Evolutionary conservation across 169 alveolate genomes (phyloP), one percentile per base, ranked within the genome.

Genomic region (Toxoplasma gondii): DNA sequence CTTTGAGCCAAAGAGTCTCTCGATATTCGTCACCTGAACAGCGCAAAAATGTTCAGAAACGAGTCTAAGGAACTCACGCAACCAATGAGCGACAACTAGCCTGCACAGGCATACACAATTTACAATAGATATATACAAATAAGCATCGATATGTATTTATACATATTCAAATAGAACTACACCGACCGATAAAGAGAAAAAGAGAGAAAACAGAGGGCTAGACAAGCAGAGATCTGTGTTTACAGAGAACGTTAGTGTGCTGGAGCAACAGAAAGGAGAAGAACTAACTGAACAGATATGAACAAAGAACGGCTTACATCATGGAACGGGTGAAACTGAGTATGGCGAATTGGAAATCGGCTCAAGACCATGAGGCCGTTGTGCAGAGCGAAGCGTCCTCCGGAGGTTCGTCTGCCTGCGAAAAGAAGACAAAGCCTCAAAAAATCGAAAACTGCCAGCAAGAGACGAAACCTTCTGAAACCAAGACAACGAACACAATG

Each of bases 301-400:
- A 27, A n/a, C 39, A 44, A 74, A 1, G 27, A 90, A 16, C n/a
- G 1, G 10, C 96, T 34, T 58, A 94, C 96, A 91, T 96, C 98
- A 49, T 96, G 94, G 96, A 97, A 97, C n/a, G 97, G 95, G 91
- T 98, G 98, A 88, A 97, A 98, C 43, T 92, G 97, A 38, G 99
- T 96, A 93, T 96, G 95, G 81, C 97, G 93, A 67, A 98, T 97
- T 12, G 99, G 99, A 81, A 95, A 98, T 92, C 97, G 97, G 95
- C 99, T 98, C 90, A 98, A 97, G 74, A 98, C 98, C 93, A 98
- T 96, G 69, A 98, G 97, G 39, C 99, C 99, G 88, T 98, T 97
- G 86, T 98, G 99, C 29, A 98, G 96, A 70, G 97, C 93, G 94
- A 95, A 94, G 36, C 96, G 95, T 88, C 97, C 95, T 45, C 83